Evolutionary conservation across 2,329 filamentous ascomycete species (phyloP).

Genomic region (Fusarium cicatricum): DNA sequence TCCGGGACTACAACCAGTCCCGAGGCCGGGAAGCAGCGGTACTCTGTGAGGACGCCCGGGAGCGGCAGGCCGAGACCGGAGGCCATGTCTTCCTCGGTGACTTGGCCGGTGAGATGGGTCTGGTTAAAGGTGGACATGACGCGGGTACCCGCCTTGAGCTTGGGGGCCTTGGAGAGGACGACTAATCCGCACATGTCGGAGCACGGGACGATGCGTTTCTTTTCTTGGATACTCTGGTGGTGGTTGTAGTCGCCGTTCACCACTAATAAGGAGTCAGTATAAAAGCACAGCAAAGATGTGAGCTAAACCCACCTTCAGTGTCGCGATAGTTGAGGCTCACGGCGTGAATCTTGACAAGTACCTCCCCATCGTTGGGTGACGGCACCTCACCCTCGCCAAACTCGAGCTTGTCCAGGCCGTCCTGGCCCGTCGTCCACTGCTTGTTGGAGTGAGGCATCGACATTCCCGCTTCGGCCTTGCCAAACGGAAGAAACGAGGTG

Average conservation of each 20-base stretch:
- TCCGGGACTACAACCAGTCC: constrained; percentile 64
- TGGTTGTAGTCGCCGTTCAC: constrained; percentile 72
- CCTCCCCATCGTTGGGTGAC: constrained; percentile 58
- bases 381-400: constrained; percentile 56
- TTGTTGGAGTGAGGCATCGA: constrained; percentile 43
- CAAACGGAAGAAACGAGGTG: constrained; percentile 34
- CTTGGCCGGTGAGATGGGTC: constrained; percentile 64
- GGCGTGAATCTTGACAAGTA: constrained; percentile 56
- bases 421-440: constrained; percentile 64
- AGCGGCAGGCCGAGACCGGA: constrained; percentile 69
- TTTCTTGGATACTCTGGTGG: constrained; percentile 60
- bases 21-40: constrained; percentile 66
- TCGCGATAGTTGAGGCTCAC: constrained; percentile 62
- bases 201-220: constrained; percentile 65
- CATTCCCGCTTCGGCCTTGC: constrained; percentile 21
- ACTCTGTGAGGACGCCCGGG: constrained; percentile 64
- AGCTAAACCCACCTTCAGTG: constrained; percentile 51
- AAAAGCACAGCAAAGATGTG: neutral
- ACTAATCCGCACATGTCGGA: constrained; percentile 76
- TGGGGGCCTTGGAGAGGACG: constrained; percentile 50
- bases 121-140: constrained; percentile 72
- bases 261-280: constrained; percentile 56
- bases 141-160: constrained; percentile 66
- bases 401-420: constrained; percentile 63
- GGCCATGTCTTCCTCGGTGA: constrained; percentile 62